Evolutionary conservation across 768 basidiomycete species (phyloP).

Genomic region (Phaeolepiota aurea): DNA sequence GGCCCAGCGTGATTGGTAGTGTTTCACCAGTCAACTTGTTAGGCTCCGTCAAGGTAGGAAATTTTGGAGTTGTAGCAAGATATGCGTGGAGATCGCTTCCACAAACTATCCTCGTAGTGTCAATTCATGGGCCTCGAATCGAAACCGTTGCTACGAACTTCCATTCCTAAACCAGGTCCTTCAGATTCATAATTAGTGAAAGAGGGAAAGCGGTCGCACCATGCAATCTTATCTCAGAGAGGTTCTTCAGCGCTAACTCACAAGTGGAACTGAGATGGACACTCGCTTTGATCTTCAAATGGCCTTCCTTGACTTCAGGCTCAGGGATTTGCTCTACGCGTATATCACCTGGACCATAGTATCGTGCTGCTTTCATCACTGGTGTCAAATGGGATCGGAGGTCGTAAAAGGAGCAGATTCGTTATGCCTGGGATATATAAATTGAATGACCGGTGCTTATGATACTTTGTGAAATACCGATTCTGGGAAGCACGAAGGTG

Average conservation of each 20-base stretch:
- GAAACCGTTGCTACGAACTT: conserved; percentile 14
- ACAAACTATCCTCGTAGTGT: conserved; percentile 28
- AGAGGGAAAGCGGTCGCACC: not conserved
- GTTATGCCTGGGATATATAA: no score
- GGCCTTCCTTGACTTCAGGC: conserved; percentile 22
- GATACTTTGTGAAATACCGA: no score
- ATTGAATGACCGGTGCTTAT: no score
- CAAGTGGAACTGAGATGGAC: not conserved
- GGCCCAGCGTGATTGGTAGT: conserved; percentile 34
- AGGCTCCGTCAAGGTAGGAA: conserved; percentile 21
- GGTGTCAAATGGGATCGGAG: no score
- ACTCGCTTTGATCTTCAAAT: conserved; percentile 36
- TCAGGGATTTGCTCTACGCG: conserved; percentile 33
- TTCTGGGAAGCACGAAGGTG: no score
- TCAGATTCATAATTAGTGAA: not conserved
- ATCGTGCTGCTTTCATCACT: conserved; percentile 37
- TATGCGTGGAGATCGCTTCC: conserved; percentile 42
- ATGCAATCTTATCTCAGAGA: not conserved
- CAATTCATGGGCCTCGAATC: conserved; percentile 1
- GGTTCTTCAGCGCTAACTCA: not conserved
- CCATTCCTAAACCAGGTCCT: conserved; percentile 15
- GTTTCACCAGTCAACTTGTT: conserved; percentile 28
- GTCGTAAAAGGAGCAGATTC: no score
- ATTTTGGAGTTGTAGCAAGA: conserved; percentile 15
- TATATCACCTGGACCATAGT: conserved; percentile 34